A percentile compares a stretch with the other conserved stretches of the same genome.
phyloP scores from a whole-genome alignment of 2,329 filamentous ascomycete genomes.

The Cladophialophora psammophila region DNA sequence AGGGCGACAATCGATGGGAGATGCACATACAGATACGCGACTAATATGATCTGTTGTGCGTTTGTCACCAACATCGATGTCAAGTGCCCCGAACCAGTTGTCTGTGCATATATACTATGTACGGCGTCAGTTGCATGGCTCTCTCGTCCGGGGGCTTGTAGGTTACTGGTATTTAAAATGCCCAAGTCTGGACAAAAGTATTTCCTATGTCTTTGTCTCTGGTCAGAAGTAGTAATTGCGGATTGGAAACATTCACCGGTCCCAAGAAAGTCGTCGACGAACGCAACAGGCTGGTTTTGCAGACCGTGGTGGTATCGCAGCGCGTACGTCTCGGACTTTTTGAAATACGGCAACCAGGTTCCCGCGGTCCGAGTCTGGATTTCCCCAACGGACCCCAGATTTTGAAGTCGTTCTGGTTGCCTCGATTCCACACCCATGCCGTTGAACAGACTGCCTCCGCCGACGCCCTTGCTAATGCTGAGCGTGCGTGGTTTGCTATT shows the following conservation, averaged over 20 bases:
- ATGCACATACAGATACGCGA: no score
- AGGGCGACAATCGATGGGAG: no score
- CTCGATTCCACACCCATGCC: conserved; percentile 51
- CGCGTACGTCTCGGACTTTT: conserved; percentile 56
- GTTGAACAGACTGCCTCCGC: conserved; percentile 52
- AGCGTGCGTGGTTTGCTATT: conserved; percentile 38
- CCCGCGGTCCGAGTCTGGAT: conserved; percentile 55
- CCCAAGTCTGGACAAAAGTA: no score
- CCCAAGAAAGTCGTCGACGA: conserved; percentile 54
- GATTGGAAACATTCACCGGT: conserved; percentile 60
- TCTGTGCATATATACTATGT: conserved; percentile 20
- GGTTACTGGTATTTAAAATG: no score
- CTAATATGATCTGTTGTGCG: no score
- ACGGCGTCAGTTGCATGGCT: no score
- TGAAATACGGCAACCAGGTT: conserved; percentile 59
- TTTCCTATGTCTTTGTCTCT: conserved; percentile 36
- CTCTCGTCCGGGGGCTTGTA: no score
- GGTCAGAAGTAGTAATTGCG: conserved; percentile 50
- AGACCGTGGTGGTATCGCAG: conserved; percentile 46
- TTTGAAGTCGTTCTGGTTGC: conserved; percentile 52
- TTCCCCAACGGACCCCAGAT: conserved; percentile 57
- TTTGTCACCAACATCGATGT: conserved; percentile 25
- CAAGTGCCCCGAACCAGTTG: conserved; percentile 48
- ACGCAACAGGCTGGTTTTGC: conserved; percentile 48
- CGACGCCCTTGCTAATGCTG: conserved; percentile 46